Conservation (phyloP, 192 early-diverging fungal genomes). For the Gigaspora rosea region DNA sequence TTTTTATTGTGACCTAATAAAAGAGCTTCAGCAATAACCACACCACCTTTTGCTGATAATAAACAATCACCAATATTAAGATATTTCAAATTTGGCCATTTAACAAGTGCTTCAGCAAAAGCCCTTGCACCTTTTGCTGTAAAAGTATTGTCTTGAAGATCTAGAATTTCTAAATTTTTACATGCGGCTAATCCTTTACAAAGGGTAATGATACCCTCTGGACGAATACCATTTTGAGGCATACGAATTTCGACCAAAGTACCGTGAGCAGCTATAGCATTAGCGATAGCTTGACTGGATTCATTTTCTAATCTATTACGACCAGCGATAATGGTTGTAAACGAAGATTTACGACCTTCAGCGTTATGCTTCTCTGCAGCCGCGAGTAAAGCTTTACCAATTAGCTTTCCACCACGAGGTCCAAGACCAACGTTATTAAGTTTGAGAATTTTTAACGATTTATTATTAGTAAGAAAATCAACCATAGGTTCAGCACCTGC, state of each 20-base stretch:
- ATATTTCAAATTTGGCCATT: conserved; percentile 75
- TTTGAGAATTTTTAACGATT: conserved; percentile 78
- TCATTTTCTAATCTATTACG: conserved; percentile 93
- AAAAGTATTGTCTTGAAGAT: conserved; percentile 98
- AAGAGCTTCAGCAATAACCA: conserved; percentile 67
- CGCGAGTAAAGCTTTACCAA: conserved; percentile 80
- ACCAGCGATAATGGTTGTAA: conserved; percentile 85
- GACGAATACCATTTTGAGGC: conserved; percentile 97
- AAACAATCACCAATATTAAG: conserved; percentile 94
- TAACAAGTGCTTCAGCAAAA: conserved; percentile 72
- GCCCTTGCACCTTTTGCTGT: conserved; percentile 77
- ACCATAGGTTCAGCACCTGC: conserved; percentile 88
- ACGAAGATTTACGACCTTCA: conserved; percentile 62
- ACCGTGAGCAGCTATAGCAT: conserved; percentile 79
- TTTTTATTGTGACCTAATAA: conserved; percentile 53
- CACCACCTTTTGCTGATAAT: conserved; percentile 72
- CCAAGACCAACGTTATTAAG: conserved; percentile 98
- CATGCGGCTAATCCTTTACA: conserved; percentile 68
- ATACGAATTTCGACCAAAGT: conserved; percentile 82
- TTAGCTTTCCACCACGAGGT: conserved; percentile 82
- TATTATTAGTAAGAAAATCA: conserved; percentile 80
- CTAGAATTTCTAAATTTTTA: conserved; percentile 69
- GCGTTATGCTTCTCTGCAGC: conserved; percentile 70
- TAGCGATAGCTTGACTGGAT: conserved; percentile 72
- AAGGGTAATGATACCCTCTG: conserved; percentile 85